Evolutionary conservation across 495 filamentous ascomycete genomes (phyloP).

Genomic region (Darksidea phi): DNA sequence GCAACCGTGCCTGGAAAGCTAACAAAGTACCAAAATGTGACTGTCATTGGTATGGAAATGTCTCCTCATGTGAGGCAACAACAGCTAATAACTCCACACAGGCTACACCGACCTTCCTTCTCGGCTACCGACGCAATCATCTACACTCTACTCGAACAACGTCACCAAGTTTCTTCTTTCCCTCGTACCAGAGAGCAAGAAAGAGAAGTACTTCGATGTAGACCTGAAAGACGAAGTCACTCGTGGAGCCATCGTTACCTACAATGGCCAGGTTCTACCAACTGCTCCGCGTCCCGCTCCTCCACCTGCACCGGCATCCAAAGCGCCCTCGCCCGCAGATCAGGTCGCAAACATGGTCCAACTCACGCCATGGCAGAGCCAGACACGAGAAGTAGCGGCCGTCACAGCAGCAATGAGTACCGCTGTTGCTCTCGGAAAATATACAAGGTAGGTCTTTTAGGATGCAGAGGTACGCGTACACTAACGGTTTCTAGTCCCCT

Average conservation of each 20-base stretch:
- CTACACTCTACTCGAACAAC: constrained; percentile 82
- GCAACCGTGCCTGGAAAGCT: constrained; percentile 68
- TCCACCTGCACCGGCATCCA: constrained; percentile 57
- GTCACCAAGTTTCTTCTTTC: constrained; percentile 80
- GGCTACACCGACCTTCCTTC: constrained; percentile 82
- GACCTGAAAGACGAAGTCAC: constrained; percentile 78
- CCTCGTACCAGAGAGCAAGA: constrained; percentile 66
- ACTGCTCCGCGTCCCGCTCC: constrained; percentile 69
- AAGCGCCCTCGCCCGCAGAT: constrained; percentile 49
- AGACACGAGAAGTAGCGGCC: constrained; percentile 63
- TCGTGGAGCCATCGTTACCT: constrained; percentile 73
- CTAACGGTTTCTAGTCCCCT: constrained; percentile 47
- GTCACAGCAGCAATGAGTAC: constrained; percentile 73
- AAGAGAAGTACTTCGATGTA: constrained; percentile 68
- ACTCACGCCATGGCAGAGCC: constrained; percentile 75
- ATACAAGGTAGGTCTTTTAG: constrained; percentile 52
- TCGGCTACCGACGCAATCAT: constrained; percentile 74
- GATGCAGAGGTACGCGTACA: not conserved
- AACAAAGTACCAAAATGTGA: constrained; percentile 67
- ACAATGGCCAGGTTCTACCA: constrained; percentile 69
- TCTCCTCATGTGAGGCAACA: not conserved
- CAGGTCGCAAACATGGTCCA: constrained; percentile 55
- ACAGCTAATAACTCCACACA: constrained; percentile 25
- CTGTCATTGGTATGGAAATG: constrained; percentile 62
- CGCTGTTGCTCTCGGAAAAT: constrained; percentile 69